Evolutionary conservation across 768 basidiomycete species (phyloP).

Genomic region (Suillus subluteus): DNA sequence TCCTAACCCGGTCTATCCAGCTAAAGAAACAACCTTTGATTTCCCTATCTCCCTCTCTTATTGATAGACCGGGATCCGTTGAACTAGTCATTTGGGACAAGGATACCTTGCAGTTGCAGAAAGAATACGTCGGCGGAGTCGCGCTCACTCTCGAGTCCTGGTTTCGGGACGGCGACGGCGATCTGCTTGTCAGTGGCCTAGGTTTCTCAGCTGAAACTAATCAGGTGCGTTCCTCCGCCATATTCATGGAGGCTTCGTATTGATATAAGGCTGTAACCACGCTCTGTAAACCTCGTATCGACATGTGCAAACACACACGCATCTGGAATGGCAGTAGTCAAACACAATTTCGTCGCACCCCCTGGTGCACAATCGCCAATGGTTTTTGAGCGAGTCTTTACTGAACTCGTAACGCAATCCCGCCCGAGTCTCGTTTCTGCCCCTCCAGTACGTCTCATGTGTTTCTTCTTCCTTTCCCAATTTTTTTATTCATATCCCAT

Average conservation of each 20-base stretch:
- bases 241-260: conserved; percentile 16
- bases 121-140: conserved; percentile 93
- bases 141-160: conserved; percentile 79
- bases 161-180: conserved; percentile 52
- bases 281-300: conserved; percentile 49
- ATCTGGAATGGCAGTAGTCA: conserved; percentile 58
- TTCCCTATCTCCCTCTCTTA: conserved; percentile 78
- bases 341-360: conserved; percentile 58
- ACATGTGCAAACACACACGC: conserved; percentile 49
- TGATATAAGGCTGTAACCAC: conserved; percentile 37
- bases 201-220: conserved; percentile 67
- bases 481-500: conserved; percentile 6
- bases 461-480: conserved; percentile 15
- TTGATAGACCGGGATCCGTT: conserved; percentile 70
- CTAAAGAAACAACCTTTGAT: conserved; percentile 84
- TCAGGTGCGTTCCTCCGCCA: conserved; percentile 50
- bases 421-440: conserved; percentile 72
- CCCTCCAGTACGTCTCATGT: conserved; percentile 56
- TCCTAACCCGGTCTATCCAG: conserved; percentile 63
- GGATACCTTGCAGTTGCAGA: conserved; percentile 43
- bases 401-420: conserved; percentile 63
- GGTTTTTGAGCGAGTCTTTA: conserved; percentile 61
- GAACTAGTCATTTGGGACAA: conserved; percentile 95
- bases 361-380: conserved; percentile 46
- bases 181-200: conserved; percentile 34